Evolutionary conservation across 495 filamentous ascomycete genomes (phyloP).

Genomic region (Pyrenopolyporus hunteri): DNA sequence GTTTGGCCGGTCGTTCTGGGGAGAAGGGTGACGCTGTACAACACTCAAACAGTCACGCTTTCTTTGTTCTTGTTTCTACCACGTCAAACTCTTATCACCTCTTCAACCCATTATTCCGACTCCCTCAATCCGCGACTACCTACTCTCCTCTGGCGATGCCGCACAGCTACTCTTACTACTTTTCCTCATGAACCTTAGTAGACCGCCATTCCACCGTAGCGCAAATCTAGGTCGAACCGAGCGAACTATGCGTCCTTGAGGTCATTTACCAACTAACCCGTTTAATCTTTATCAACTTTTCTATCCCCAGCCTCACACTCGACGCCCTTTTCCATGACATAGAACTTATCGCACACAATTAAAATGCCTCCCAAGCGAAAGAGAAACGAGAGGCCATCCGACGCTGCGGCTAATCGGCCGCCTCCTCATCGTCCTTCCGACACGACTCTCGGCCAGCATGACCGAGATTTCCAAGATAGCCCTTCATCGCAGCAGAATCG

Average conservation of each 20-base stretch:
- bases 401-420: slow-evolving; percentile 52
- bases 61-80: slow-evolving; percentile 20
- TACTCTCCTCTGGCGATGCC: slow-evolving; percentile 17
- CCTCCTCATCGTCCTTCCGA: slow-evolving; percentile 60
- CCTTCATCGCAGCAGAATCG: slow-evolving; percentile 39
- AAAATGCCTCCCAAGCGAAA: slow-evolving; percentile 62
- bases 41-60: slow-evolving; percentile 19
- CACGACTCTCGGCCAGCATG: slow-evolving; percentile 55
- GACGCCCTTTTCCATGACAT: slow-evolving; percentile 27
- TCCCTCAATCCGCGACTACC: slow-evolving; percentile 2
- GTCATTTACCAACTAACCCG: too few relatives aligned
- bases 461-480: slow-evolving; percentile 51
- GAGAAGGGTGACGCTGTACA: slow-evolving; percentile 26
- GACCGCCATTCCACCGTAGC: neutral
- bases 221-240: neutral
- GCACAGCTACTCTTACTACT: slow-evolving; percentile 7
- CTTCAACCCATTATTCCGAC: slow-evolving; percentile 13
- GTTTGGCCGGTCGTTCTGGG: slow-evolving; percentile 2
- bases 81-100: slow-evolving; percentile 6
- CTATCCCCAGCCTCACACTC: slow-evolving; percentile 23
- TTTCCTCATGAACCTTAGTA: neutral
- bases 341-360: slow-evolving; percentile 21
- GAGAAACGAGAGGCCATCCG: slow-evolving; percentile 54
- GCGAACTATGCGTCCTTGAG: neutral
- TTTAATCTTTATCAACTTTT: too few relatives aligned